Base-by-base conservation (phyloP, 495 filamentous ascomycete species). In the Tuber umbilicatum region DNA sequence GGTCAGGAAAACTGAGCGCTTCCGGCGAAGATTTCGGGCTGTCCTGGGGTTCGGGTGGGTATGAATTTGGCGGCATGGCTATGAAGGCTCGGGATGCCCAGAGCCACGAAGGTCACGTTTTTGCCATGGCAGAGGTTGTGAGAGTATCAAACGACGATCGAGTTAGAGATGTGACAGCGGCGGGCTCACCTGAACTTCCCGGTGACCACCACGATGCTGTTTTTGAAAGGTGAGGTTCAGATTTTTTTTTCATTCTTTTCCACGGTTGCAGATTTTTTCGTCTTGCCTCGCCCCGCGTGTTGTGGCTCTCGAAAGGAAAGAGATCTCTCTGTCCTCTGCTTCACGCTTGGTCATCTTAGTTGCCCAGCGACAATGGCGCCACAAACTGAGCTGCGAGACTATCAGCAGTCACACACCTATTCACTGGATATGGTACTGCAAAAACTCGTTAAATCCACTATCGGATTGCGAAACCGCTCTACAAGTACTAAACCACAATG, bases 41-140 rank as follows among this genome's bases (percentile, higher is more conserved):
- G 50, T 79, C 78, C 41, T 79, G 78, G 78, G 47, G 68, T 19
- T 73, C 70, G 23, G 68, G 43, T 70, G 31, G 41, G 37, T 64
- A 73, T 12, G 67, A 69, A 47, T 69, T 70, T 45, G 74, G 72
- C 47, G 73, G 72, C 39, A 73, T 73, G n/a, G 72, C 67, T 67
- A 75, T 74, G 31, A 27, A 23, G 73, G 40, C 72, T 43, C 68
- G 64, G 69, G 73, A 47, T 47, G 43, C 39, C 16, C 64, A 23
- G 69, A 83, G 84, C 70, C 83, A 85, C 72, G 77, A 83, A 69
- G 75, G 80, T 41, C 89, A 90, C 77, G 82, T 90, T n/a, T 92
- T 92, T 79, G 90, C 89, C 64, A 87, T 90, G 79, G 82, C 90
- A 16, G 85, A 88, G 73, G 83, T 81, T 31, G 83, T 83, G 67